Evolutionary conservation across 2,329 filamentous ascomycete genomes (phyloP), one percentile per base, ranked within the genome.

Genomic region (Exophiala aquamarina): DNA sequence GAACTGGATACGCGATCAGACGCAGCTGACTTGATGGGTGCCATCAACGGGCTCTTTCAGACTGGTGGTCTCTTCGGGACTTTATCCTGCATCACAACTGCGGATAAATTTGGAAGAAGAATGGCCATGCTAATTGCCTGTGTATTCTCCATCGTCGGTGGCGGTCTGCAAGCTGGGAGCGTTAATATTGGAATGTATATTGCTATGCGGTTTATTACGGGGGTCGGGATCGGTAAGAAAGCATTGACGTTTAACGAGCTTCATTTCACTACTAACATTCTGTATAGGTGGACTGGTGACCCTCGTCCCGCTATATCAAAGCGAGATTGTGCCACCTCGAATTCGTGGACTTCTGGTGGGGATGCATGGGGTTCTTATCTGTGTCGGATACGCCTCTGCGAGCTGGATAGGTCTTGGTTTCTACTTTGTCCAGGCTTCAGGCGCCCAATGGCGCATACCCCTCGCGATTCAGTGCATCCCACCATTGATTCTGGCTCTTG

Each of bases 401-500:
- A 21, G 32, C 15, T 47, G 17, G 3, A 17, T 47, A 6, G 44
- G 44, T n/a, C 29, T 41, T 2, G 44, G 37, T 3, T 47, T 40
- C 37, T 47, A 42, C 18, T 46, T 46, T 23, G 21, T 40, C 43
- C 8, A 18, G n/a, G 33, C 35, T 40, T 39, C 43, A 9, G 23
- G 28, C 17, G 39, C 39, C 3, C 37, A 40, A 19, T 46, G 43
- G 43, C 43, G 43, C 4, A 28, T 40, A 40, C 43, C 43, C n/a
- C 71, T 74, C 3, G 69, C 70, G 0, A 64, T 73, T 38, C 70
- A 73, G 50, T 62, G 58, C 17, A 54, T 66, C 3, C 66, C 67
- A 14, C 63, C 70, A 0, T 41, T 72, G 4, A 54, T 70, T 9
- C 61, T 73, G 3, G 60, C 71, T 1, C 56, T 59, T 13, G 66